Evolutionary conservation across 2,329 filamentous ascomycete genomes (phyloP).

Genomic region (Venturiaceae sp.): DNA sequence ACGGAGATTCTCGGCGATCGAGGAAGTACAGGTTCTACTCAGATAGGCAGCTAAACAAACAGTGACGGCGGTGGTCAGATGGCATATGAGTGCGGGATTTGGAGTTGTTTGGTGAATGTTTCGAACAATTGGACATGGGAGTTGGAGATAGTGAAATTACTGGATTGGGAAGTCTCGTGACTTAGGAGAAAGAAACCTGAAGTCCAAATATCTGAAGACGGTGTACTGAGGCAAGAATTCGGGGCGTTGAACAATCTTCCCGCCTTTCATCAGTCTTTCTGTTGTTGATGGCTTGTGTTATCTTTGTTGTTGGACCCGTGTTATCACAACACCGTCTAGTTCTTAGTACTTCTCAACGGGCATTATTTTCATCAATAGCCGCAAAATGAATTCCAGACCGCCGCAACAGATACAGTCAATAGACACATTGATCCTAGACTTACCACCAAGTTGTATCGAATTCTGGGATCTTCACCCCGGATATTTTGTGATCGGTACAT

Average conservation of each 20-base stretch:
- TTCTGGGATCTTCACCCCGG: conserved; percentile 54
- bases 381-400: background rate
- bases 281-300: too few relatives aligned
- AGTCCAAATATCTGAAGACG: too few relatives aligned
- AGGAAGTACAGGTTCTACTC: background rate
- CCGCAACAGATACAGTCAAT: conserved; percentile 27
- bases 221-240: too few relatives aligned
- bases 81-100: background rate
- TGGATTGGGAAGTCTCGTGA: background rate
- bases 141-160: background rate
- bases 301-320: too few relatives aligned
- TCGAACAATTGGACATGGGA: too few relatives aligned
- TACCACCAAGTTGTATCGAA: conserved; percentile 70
- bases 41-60: background rate
- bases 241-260: too few relatives aligned
- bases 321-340: too few relatives aligned
- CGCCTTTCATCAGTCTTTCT: too few relatives aligned
- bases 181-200: too few relatives aligned
- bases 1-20: background rate
- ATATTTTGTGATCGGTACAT: conserved; percentile 75
- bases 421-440: conserved; percentile 45
- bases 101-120: background rate
- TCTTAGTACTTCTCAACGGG: too few relatives aligned
- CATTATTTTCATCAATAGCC: background rate
- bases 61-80: background rate